Evolutionary conservation across 345 rosid species (phyloP), one percentile per base, ranked within the genome.

Genomic region (Sisymbrium irio): DNA sequence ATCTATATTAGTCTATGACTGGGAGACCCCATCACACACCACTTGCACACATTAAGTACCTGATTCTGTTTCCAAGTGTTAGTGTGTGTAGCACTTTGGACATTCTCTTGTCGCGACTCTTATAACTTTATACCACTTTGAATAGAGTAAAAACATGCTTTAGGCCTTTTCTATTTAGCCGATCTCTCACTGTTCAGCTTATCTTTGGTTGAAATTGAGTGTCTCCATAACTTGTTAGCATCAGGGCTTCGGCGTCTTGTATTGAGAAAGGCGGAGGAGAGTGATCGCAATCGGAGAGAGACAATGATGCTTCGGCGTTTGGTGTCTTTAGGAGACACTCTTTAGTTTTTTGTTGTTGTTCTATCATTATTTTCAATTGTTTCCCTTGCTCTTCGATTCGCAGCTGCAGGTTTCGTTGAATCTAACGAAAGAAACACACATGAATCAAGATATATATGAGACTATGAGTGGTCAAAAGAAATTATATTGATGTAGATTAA

Each of bases 301-400:
- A 33, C 66, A 39, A 51, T 60, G 64, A 35, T 65, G 18, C 12
- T 71, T 78, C 83, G 22, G 27, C 15, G 30, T 69, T 73, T 15
- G 84, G 83, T 42, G 55, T 71, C 67, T 77, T 81, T 42, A 76
- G 35, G 40, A 73, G 80, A 67, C 76, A 69, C 40, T 81, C 80
- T 17, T 65, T 86, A 32, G 82, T 76, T 72, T 81, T 84, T 53
- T 84, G 90, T 65, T 92, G 99, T 67, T 87, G 87, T 51, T 89
- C 96, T 62, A 95, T 85, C 96, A 95, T 86, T 81, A 69, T 82
- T 82, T 83, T 85, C 14, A 95, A 87, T 15, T 90, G 87, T 79
- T 66, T 84, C 35, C 96, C 93, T 78, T 95, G 99, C 65, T 88
- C 97, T 83, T 95, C 99, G 40, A 92, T 95, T 40, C 80, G 65